Base-by-base conservation (phyloP, 1,139 yeast species). In the Taphrina pruni region DNA sequence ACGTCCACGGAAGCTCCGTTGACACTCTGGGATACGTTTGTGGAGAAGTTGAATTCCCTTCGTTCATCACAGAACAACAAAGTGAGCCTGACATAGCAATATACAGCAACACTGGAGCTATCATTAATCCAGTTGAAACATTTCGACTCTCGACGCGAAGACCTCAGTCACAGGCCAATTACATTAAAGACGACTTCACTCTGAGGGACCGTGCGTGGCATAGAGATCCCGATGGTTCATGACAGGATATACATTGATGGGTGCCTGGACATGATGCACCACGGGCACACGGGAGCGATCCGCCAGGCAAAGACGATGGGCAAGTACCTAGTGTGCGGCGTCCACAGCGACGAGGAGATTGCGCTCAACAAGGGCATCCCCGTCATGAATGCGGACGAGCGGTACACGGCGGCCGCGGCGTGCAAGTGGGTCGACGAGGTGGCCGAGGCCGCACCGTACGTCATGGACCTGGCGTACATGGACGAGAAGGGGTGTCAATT, bases 241-340 rank as follows among this genome's bases (percentile, higher is more conserved):
- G 67, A 55, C 17, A 41, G 67, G 20, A 57, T 64, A 7, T 64
- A 54, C 45, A 64, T 64, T 7, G 67, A 64, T 48, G 67, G 67
- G 14, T 64, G 67, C 56, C 26, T 64, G 46, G 67, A 64, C 26
- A 64, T 64, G 67, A 56, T 64, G 52, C 67, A 64, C 36, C 67
- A 64, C 45, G 88, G 94, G 50, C 99, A 94, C 75, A 96, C 97
- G 1, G 97, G 97, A 26, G 99, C 98, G 36, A 87, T 94, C 85
- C 81, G 90, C 70, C 99, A 94, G 77, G 97, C 99, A 0, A 85
- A 94, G 60, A 90, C 88, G 77, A 81, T 87, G 58, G 94, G 95
- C 54, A 81, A 83, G 69, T 89, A 88, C 77, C 83, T 90, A 66
- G 87, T 82, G 72, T 96, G 89, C 39, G 99, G 99, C 0, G 91